Conservation (phyloP, 2,329 filamentous ascomycete species). For the Fusarium globosum region DNA sequence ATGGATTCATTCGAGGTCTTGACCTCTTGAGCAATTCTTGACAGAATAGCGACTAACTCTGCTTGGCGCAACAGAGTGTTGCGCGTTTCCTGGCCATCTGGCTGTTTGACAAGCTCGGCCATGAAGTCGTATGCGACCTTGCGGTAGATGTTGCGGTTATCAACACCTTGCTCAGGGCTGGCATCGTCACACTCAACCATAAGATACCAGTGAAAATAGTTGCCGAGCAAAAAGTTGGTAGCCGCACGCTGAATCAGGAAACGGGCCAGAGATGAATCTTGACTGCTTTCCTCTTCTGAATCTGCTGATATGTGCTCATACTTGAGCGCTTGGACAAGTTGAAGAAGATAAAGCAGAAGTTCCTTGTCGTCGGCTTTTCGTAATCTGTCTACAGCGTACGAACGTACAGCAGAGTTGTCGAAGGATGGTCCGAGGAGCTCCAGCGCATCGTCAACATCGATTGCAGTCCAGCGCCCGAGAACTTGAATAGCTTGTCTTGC, state of each 20-base stretch:
- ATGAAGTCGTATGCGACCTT: conserved; percentile 98
- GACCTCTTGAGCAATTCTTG: conserved; percentile 89
- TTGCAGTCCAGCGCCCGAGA: conserved; percentile 92
- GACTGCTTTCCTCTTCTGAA: conserved; percentile 65
- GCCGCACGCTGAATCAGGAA: conserved; percentile 92
- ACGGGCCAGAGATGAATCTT: conserved; percentile 85
- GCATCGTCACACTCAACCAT: conserved; percentile 96
- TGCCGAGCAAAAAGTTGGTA: conserved; percentile 89
- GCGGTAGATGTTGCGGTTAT: conserved; percentile 86
- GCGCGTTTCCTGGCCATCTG: conserved; percentile 77
- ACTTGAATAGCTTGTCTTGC: conserved; percentile 90
- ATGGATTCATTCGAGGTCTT: conserved; percentile 83
- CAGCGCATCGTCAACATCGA: conserved; percentile 95
- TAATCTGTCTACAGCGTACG: conserved; percentile 91
- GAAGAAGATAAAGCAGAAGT: conserved; percentile 87
- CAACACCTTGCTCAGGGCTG: conserved; percentile 77
- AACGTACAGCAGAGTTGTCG: conserved; percentile 86
- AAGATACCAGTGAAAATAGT: conserved; percentile 97
- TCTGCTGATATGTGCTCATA: conserved; percentile 81
- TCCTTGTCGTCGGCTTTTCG: conserved; percentile 94
- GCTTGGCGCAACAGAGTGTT: conserved; percentile 86
- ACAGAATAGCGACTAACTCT: conserved; percentile 87
- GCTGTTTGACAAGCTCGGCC: conserved; percentile 79
- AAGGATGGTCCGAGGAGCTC: conserved; percentile 94
- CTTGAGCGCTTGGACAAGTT: conserved; percentile 95